These are phyloP conservation scores for Bjerkandera adusta DNA, from an alignment of 1,284 basidiomycete species.

Conservation along the genomic window DNA sequence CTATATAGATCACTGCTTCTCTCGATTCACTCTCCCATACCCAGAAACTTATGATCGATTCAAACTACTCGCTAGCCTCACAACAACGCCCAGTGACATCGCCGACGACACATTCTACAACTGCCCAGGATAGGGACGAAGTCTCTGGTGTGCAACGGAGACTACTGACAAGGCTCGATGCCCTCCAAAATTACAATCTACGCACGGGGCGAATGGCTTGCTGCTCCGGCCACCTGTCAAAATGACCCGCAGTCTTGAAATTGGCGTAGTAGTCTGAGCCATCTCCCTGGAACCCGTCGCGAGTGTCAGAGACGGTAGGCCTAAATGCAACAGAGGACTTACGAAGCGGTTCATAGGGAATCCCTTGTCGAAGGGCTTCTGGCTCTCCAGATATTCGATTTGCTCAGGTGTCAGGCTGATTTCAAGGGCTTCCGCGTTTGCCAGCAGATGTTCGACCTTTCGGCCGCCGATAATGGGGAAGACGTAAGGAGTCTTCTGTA, in stretches of 20 bases:
- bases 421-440: conserved; percentile 23
- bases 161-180: no score
- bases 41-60: conserved; percentile 1
- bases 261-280: conserved; percentile 4
- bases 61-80: no score
- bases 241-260: conserved; percentile 5
- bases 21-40: not conserved
- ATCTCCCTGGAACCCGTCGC: not conserved
- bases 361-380: conserved; percentile 19
- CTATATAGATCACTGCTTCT: conserved; percentile 13
- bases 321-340: not conserved
- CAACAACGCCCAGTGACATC: no score
- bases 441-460: conserved; percentile 24
- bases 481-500: conserved; percentile 24
- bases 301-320: not conserved
- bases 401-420: conserved; percentile 22
- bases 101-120: no score
- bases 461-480: conserved; percentile 27
- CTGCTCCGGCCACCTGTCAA: conserved; percentile 2
- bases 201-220: conserved; percentile 4
- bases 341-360: conserved; percentile 18
- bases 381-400: conserved; percentile 20
- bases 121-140: no score
- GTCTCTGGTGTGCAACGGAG: conserved; percentile 3
- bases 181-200: no score